These are phyloP conservation scores for Citrus maxima DNA, from an alignment of 345 rosid species.

Conservation along the genomic window DNA sequence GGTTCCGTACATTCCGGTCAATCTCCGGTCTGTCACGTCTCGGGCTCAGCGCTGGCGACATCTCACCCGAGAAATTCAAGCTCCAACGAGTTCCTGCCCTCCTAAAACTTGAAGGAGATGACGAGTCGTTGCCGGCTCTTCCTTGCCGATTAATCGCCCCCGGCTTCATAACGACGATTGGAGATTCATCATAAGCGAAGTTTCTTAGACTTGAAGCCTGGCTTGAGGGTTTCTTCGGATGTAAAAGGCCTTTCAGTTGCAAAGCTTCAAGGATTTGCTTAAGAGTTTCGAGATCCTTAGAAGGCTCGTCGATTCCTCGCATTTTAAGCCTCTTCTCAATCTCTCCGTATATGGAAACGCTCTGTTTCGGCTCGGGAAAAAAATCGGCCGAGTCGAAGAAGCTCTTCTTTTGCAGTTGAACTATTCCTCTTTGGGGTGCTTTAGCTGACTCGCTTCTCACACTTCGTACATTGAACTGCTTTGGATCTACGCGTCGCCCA, in stretches of 20 bases:
- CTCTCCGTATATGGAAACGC: conserved; percentile 47
- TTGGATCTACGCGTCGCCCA: conserved; percentile 25
- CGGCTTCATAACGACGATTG: conserved; percentile 49
- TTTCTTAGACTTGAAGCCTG: conserved; percentile 33
- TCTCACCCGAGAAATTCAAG: conserved; percentile 22
- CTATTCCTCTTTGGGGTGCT: conserved; percentile 35
- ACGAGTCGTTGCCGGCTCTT: conserved; percentile 32
- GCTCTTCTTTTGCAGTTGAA: conserved; percentile 45
- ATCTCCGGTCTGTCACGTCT: conserved; percentile 38
- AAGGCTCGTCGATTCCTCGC: conserved; percentile 72
- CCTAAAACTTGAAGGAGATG: conserved; percentile 35
- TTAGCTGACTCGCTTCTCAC: conserved; percentile 42
- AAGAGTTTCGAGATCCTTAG: conserved; percentile 79
- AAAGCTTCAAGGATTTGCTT: conserved; percentile 86
- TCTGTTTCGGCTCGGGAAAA: conserved; percentile 72
- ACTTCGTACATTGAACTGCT: conserved; percentile 25
- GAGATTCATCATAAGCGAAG: conserved; percentile 50
- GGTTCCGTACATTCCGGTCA: conserved; percentile 32
- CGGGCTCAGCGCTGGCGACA: conserved; percentile 36
- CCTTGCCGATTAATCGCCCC: conserved; percentile 23
- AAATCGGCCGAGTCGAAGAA: conserved; percentile 76
- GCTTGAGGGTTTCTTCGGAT: conserved; percentile 36
- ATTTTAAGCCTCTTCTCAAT: conserved; percentile 57
- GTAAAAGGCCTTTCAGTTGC: conserved; percentile 92
- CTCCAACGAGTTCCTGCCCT: conserved; percentile 31